Evolutionary conservation across 805 yeast genomes (phyloP).

Genomic region (Ogataea saltuana): DNA sequence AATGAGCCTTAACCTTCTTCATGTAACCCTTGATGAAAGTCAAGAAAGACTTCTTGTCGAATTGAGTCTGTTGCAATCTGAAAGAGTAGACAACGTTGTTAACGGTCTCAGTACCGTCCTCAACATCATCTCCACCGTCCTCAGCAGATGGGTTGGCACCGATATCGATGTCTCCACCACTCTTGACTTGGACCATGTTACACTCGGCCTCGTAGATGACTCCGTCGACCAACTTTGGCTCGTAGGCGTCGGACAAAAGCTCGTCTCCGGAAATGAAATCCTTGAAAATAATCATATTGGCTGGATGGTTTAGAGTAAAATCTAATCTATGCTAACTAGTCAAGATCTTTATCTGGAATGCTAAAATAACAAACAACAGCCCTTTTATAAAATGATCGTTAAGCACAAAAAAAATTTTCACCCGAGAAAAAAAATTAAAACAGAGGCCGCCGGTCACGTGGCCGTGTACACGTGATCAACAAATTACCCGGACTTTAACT

Average conservation of each 20-base stretch:
- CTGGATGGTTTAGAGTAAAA: background rate
- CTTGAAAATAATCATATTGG: constrained; percentile 45
- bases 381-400: constrained; percentile 3
- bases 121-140: constrained; percentile 80
- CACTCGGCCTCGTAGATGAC: constrained; percentile 98
- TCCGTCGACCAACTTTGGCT: constrained; percentile 78
- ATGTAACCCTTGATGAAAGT: constrained; percentile 98
- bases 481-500: constrained; percentile 1
- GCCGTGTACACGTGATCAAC: constrained; percentile 13
- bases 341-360: background rate
- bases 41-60: constrained; percentile 97
- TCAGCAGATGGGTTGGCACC: constrained; percentile 99
- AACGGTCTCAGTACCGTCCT: constrained; percentile 85
- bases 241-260: constrained; percentile 96
- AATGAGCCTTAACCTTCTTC: constrained; percentile 91
- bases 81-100: constrained; percentile 98
- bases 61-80: constrained; percentile 93
- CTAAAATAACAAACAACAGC: constrained; percentile 2
- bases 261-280: constrained; percentile 95
- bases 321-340: background rate
- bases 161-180: constrained; percentile 90
- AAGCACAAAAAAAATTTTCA: constrained; percentile 15
- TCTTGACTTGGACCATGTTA: constrained; percentile 80
- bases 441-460: constrained; percentile 3
- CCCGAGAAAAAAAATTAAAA: background rate